Percentiles rank a stretch among this genome's conserved stretches.
These are phyloP conservation scores for Arxiozyma heterogenica DNA, from an alignment of 1,139 yeast genomes.

Conservation along the genomic window DNA sequence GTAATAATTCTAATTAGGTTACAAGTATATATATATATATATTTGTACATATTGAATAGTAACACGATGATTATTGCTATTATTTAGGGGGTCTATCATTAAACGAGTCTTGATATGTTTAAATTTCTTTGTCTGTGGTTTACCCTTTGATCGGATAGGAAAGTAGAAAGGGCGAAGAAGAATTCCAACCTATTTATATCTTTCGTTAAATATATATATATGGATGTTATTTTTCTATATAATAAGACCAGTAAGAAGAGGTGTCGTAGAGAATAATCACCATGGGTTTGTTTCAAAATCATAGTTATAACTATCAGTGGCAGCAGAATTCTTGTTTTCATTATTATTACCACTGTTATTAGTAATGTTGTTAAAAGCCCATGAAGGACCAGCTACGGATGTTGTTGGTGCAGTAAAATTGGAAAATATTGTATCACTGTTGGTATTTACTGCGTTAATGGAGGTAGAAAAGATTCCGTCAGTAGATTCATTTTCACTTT, in stretches of 20 bases:
- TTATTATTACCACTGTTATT: neutral
- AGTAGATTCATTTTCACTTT: neutral
- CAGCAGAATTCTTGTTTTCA: neutral
- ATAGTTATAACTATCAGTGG: slow-evolving; percentile 4
- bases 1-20: neutral
- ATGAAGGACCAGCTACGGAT: slow-evolving; percentile 19
- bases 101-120: neutral
- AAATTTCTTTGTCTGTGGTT: neutral
- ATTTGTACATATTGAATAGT: neutral
- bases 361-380: slow-evolving; percentile 12
- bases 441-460: slow-evolving; percentile 7
- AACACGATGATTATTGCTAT: neutral
- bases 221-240: neutral
- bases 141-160: neutral
- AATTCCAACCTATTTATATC: neutral
- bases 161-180: neutral
- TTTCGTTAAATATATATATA: neutral
- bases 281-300: slow-evolving; percentile 30
- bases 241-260: neutral
- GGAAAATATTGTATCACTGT: slow-evolving; percentile 6
- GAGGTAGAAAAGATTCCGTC: neutral
- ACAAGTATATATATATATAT: neutral
- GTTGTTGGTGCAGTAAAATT: slow-evolving; percentile 21
- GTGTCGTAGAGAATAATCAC: slow-evolving; percentile 11
- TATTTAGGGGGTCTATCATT: neutral